Evolutionary conservation across 2,329 filamentous ascomycete genomes (phyloP).

Genomic region (Diaporthe sp.): DNA sequence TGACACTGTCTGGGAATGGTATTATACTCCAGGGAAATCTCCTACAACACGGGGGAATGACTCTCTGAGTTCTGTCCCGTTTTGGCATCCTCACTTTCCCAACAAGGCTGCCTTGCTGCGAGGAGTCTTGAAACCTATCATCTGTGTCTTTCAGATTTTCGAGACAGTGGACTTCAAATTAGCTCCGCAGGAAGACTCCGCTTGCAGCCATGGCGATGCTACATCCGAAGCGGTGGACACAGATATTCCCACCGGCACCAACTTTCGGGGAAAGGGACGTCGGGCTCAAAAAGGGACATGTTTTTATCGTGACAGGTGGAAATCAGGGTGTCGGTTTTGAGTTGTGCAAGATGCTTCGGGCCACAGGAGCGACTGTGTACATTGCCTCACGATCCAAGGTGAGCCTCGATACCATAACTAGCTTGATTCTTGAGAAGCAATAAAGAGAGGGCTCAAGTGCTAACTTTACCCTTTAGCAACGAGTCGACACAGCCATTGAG

Average conservation of each 20-base stretch:
- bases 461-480: constrained; percentile 47
- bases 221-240: constrained; percentile 22
- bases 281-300: constrained; percentile 44
- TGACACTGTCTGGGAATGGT: background rate
- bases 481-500: constrained; percentile 40
- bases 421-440: constrained; percentile 43
- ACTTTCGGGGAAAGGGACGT: constrained; percentile 16
- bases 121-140: background rate
- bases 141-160: too few relatives aligned
- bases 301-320: constrained; percentile 62
- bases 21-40: background rate
- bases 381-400: constrained; percentile 60
- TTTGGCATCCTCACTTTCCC: background rate
- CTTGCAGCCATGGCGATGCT: constrained; percentile 12
- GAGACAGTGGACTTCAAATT: background rate
- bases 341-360: constrained; percentile 64
- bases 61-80: background rate
- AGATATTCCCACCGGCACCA: constrained; percentile 17
- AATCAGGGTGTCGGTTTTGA: constrained; percentile 61
- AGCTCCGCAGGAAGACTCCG: background rate
- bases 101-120: background rate
- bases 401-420: constrained; percentile 46
- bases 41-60: background rate
- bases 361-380: constrained; percentile 65
- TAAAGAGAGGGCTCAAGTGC: constrained; percentile 38